Evolutionary conservation across 495 filamentous ascomycete species (phyloP), one percentile per base, ranked within the genome.

Genomic region (Jackrogersella minutella): DNA sequence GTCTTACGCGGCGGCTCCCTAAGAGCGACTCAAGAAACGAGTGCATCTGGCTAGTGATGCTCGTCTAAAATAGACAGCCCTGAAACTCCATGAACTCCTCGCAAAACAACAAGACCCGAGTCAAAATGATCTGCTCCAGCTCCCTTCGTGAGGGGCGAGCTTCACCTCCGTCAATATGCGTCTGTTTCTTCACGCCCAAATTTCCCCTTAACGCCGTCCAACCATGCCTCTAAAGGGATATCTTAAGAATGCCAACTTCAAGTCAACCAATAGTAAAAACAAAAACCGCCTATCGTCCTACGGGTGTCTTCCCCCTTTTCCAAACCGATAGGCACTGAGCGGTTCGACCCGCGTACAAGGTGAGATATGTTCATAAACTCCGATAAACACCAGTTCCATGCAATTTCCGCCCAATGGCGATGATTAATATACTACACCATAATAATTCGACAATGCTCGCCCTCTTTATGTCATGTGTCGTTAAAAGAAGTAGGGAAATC

Each of bases 151-250:
- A 2, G 26, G 62, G 31, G 17, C 28, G 36, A 36, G 54, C 28
- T n/a, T 19, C n/a, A 24, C 50, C 21, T 22, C 36, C 10, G 21
- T 19, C 51, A 24, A 26, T 1, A 33, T 17, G 33, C 26, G 28
- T 30, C 30, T 21, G n/a, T n/a, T 31, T 40, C 56, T 28, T 40
- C 14, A 41, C 55, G 24, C 14, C 40, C 13, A 43, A 14, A 21
- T 37, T 24, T 28, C 26, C 26, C n/a, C n/a, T n/a, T 13, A 60
- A 66, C 63, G 60, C 63, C 63, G 36, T 54, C 33, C 41, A 4
- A 37, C 22, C 43, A 57, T 57, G 55, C 58, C 53, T 50, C 50
- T 19, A 8, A 22, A 19, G 39, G 64, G 64, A 62, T 68, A 68
- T 68, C 58, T 41, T 65, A 58, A 56, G 6, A 26, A 68, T 57